Evolutionary conservation across 345 rosid species (phyloP).

Genomic region (Corchorus olitorius): DNA sequence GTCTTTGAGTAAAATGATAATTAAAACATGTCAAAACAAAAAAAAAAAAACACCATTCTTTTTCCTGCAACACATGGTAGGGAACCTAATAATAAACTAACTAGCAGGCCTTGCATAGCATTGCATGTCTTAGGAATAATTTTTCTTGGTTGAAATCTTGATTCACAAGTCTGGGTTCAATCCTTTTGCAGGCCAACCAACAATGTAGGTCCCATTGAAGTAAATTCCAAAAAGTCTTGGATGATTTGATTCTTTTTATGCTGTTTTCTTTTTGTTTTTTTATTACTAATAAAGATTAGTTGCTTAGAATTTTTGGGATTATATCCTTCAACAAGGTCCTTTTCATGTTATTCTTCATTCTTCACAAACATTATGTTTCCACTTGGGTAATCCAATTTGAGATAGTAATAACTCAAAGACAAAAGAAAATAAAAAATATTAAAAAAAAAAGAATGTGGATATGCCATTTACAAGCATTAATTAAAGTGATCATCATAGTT

Average conservation of each 20-base stretch:
- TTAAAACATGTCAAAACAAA: background rate
- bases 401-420: background rate
- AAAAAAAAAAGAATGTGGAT: background rate
- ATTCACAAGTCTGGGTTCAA: constrained; percentile 22
- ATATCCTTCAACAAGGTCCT: background rate
- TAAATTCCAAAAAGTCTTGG: constrained; percentile 16
- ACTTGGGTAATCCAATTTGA: background rate
- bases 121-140: constrained; percentile 21
- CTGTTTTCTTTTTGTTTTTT: background rate
- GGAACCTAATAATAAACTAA: constrained; percentile 10
- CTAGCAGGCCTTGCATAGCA: background rate
- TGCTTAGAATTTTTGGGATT: background rate
- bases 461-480: background rate
- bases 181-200: constrained; percentile 25
- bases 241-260: constrained; percentile 11
- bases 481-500: background rate
- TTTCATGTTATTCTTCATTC: background rate
- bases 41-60: background rate
- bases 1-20: background rate
- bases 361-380: background rate
- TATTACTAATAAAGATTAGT: background rate
- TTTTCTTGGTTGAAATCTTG: constrained; percentile 19
- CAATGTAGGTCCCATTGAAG: constrained; percentile 13
- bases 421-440: background rate
- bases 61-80: constrained; percentile 2